Conservation (phyloP, 2,329 filamentous ascomycete genomes). For the Aureobasidium zeae region DNA sequence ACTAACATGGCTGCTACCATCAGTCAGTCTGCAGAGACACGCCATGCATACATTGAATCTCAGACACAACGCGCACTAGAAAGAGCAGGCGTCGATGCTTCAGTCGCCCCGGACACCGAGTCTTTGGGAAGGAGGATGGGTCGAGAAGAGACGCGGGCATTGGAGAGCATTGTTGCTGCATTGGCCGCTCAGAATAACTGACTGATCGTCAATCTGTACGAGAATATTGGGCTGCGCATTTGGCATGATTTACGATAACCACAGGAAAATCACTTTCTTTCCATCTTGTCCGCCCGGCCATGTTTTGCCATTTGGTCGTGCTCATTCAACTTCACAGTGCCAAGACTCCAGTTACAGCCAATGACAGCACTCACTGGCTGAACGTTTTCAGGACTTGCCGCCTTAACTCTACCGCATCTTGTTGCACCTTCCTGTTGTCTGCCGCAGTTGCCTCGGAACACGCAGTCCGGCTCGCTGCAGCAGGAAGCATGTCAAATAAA, state of each 20-base stretch:
- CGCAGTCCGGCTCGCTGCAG: background rate
- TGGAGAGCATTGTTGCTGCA: slow-evolving; percentile 31
- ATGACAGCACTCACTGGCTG: background rate
- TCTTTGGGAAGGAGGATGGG: slow-evolving; percentile 24
- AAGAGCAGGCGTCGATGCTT: slow-evolving; percentile 53
- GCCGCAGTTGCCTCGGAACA: slow-evolving; percentile 5
- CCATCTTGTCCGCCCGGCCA: background rate
- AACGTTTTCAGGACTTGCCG: background rate
- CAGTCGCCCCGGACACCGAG: slow-evolving; percentile 26
- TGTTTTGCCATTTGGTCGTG: background rate
- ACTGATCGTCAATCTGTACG: no score
- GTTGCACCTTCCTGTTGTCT: background rate
- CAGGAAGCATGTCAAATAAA: slow-evolving; percentile 9
- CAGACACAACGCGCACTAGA: slow-evolving; percentile 71
- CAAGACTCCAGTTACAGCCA: background rate
- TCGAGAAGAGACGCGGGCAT: slow-evolving; percentile 29
- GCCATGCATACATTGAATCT: slow-evolving; percentile 74
- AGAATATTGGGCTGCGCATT: no score
- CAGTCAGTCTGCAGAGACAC: slow-evolving; percentile 51
- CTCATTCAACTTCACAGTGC: slow-evolving; percentile 5
- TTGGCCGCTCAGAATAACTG: slow-evolving; percentile 22
- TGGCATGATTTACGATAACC: no score
- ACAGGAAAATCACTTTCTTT: no score
- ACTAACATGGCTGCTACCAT: slow-evolving; percentile 15
- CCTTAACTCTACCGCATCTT: background rate